These are phyloP conservation scores for Paramecium octaurelia DNA, from an alignment of 73 alveolate genomes.

Conservation along the genomic window DNA sequence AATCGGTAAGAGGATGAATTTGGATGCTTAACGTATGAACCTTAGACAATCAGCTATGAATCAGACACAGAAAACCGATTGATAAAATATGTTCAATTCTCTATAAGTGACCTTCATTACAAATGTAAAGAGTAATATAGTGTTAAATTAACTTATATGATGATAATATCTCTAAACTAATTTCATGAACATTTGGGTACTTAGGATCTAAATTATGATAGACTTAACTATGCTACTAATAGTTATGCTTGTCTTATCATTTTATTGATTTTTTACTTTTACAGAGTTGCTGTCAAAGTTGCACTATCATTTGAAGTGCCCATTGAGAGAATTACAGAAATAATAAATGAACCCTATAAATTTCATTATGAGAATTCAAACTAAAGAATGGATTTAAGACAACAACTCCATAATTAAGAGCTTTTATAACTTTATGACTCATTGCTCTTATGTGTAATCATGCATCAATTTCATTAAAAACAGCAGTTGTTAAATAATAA, in stretches of 20 bases:
- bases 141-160: neutral
- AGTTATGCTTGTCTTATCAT: neutral
- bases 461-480: neutral
- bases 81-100: neutral
- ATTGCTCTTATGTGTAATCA: neutral
- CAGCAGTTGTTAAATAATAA: neutral
- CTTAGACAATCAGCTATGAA: neutral
- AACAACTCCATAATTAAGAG: neutral
- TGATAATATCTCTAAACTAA: neutral
- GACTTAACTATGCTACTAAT: neutral
- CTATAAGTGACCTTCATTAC: neutral
- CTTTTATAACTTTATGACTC: neutral
- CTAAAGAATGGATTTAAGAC: neutral
- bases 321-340: neutral
- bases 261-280: neutral
- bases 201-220: neutral
- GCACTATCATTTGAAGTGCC: conserved; percentile 4
- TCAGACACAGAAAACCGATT: neutral
- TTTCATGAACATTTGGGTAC: neutral
- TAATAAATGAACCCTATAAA: neutral
- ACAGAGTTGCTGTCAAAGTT: neutral
- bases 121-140: neutral
- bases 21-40: neutral
- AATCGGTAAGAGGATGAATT: neutral
- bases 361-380: neutral